Conservation (phyloP, 306 rosid genomes). For the Inga oerstediana region DNA sequence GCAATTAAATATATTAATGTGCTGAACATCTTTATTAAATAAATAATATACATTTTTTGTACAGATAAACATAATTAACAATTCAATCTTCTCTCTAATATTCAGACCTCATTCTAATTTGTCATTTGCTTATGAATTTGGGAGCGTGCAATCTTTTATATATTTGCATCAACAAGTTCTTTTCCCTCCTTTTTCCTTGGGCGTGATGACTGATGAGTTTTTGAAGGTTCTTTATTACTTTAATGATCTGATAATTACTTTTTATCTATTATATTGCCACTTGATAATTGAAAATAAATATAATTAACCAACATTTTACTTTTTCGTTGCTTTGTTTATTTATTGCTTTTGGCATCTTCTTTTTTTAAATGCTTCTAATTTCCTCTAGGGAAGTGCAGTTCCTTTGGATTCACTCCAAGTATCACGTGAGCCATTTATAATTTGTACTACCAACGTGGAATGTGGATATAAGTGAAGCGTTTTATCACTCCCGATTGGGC, state of each 20-base stretch:
- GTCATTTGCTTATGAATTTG: neutral
- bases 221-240: neutral
- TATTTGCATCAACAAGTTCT: neutral
- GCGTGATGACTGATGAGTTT: neutral
- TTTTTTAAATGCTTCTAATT: neutral
- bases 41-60: neutral
- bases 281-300: neutral
- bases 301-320: neutral
- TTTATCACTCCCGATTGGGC: neutral
- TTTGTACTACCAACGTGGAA: neutral
- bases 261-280: neutral
- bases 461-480: neutral
- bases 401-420: neutral
- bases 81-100: neutral
- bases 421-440: neutral
- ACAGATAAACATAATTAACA: neutral
- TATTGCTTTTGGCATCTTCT: neutral
- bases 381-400: neutral
- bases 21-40: neutral
- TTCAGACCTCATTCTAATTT: neutral
- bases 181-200: neutral
- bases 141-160: neutral
- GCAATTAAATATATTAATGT: neutral
- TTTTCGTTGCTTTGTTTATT: neutral
- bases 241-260: neutral